Conservation (phyloP, 768 basidiomycete genomes). For the Leucocoprinus leucothites region DNA sequence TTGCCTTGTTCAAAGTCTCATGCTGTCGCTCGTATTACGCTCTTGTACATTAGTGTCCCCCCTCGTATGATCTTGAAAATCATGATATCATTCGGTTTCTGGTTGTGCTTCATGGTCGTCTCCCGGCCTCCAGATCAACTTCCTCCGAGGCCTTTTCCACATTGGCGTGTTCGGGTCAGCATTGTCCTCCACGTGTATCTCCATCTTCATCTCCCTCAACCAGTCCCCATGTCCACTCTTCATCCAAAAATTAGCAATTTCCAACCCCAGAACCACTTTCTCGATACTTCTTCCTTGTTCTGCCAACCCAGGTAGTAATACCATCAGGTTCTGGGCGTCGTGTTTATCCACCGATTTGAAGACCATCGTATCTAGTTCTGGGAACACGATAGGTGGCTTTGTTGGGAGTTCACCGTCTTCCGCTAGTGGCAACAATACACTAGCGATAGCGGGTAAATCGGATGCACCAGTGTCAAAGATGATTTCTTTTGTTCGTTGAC, state of each 20-base stretch:
- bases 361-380: neutral
- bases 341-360: slow-evolving; percentile 7
- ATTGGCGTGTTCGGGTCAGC: neutral
- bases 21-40: neutral
- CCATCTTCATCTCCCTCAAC: slow-evolving; percentile 1
- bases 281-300: slow-evolving; percentile 3
- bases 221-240: slow-evolving; percentile 8
- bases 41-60: neutral
- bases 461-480: slow-evolving; percentile 10
- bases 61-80: neutral
- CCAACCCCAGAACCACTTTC: slow-evolving; percentile 3
- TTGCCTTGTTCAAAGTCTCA: neutral
- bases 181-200: slow-evolving; percentile 2
- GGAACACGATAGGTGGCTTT: slow-evolving; percentile 6
- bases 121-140: neutral
- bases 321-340: slow-evolving; percentile 9
- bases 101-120: neutral
- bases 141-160: slow-evolving; percentile 4
- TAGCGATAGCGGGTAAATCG: slow-evolving; percentile 7
- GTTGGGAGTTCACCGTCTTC: neutral
- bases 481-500: neutral
- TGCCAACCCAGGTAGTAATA: slow-evolving; percentile 2
- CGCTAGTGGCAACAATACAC: slow-evolving; percentile 4
- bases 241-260: slow-evolving; percentile 1
- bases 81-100: neutral